phyloP scores from a whole-genome alignment of 495 filamentous ascomycete genomes.

The Xylaria palmicola region DNA sequence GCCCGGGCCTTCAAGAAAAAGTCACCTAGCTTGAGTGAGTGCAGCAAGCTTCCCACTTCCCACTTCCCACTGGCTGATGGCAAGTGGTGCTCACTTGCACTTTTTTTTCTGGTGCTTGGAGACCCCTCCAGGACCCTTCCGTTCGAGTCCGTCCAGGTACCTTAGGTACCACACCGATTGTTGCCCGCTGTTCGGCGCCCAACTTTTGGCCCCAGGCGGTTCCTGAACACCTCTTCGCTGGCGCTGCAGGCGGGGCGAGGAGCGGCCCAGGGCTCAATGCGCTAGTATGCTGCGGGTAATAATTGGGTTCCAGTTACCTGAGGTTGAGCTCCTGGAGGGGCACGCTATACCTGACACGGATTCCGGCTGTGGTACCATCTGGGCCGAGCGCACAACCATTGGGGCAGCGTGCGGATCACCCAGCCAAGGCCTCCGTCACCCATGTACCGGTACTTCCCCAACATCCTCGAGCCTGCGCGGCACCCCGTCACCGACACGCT shows the following conservation, averaged over 20 bases:
- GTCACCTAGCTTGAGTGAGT: conserved; percentile 9
- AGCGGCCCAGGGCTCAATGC: neutral
- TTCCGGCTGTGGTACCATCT: neutral
- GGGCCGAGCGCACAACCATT: conserved; percentile 12
- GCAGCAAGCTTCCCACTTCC: conserved; percentile 2
- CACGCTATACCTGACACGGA: conserved; percentile 7
- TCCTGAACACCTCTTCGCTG: conserved; percentile 12
- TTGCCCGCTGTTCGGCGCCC: conserved; percentile 9
- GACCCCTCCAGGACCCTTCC: conserved; percentile 9
- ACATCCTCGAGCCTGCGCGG: conserved; percentile 1
- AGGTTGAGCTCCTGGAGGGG: conserved; percentile 5
- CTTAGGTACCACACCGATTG: neutral
- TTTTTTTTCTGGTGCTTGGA: neutral
- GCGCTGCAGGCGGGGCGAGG: conserved; percentile 12
- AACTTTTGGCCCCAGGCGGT: conserved; percentile 15
- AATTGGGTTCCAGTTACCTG: conserved; percentile 8
- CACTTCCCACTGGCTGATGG: neutral
- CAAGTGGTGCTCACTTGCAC: neutral
- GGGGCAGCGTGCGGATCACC: neutral
- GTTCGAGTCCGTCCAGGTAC: neutral
- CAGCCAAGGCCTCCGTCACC: neutral
- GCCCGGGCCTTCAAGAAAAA: conserved; percentile 9
- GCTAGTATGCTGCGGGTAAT: conserved; percentile 13
- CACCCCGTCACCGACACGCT: conserved; percentile 7
- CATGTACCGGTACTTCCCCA: conserved; percentile 16